Conservation (phyloP, 2,329 filamentous ascomycete genomes). For the Cylindrodendrum hubeiense region DNA sequence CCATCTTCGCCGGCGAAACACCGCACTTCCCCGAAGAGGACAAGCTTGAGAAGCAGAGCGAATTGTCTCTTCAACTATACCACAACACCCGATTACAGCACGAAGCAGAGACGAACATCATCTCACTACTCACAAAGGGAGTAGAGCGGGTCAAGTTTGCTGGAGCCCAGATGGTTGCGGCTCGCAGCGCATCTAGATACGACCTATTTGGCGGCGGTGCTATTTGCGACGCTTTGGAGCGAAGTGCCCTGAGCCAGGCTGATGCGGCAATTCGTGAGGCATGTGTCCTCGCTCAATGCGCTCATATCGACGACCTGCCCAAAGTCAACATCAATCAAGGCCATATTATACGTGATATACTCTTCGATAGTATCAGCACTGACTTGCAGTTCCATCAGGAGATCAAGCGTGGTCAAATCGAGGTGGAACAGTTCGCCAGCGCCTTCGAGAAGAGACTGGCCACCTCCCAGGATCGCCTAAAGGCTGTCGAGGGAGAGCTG, state of each 20-base stretch:
- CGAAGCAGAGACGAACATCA: conserved; percentile 56
- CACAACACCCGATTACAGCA: conserved; percentile 49
- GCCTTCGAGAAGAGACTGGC: conserved; percentile 47
- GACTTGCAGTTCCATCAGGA: conserved; percentile 62
- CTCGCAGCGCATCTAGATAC: conserved; percentile 28
- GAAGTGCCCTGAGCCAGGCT: conserved; percentile 61
- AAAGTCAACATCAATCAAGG: conserved; percentile 58
- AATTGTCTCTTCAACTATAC: conserved; percentile 50
- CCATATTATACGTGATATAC: conserved; percentile 57
- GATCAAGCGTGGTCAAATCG: conserved; percentile 57
- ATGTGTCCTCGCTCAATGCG: conserved; percentile 54
- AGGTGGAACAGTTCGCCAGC: conserved; percentile 49
- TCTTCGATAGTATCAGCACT: background rate
- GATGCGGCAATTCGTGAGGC: conserved; percentile 58
- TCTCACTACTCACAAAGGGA: conserved; percentile 53
- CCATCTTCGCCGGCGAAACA: conserved; percentile 64
- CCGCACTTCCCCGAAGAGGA: conserved; percentile 66
- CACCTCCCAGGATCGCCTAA: conserved; percentile 46
- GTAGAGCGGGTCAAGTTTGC: conserved; percentile 50
- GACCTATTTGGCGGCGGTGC: conserved; percentile 51
- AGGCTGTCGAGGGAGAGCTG: conserved; percentile 47
- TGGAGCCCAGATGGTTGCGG: conserved; percentile 48
- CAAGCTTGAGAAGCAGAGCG: conserved; percentile 52
- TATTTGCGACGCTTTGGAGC: conserved; percentile 54
- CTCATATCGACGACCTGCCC: conserved; percentile 53